Base-by-base conservation (phyloP, 805 yeast genomes). In the Zygotorulaspora florentina region DNA sequence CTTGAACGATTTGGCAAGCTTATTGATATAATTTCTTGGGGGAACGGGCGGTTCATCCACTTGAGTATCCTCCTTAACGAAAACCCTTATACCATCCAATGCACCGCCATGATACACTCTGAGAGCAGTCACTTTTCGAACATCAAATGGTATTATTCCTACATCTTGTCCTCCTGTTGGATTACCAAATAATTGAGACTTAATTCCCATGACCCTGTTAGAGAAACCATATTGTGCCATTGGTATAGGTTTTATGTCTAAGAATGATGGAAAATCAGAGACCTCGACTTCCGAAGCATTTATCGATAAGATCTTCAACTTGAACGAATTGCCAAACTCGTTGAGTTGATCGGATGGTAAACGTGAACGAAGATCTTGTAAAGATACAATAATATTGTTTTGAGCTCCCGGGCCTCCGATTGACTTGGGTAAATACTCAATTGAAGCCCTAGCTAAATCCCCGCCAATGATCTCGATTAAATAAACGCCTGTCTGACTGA, bases 61-160 rank as follows among this genome's bases (percentile, higher is more conserved):
- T 4, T 15, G 28, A 15, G 29, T 13, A 12, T 23, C 17, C 8
- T 41, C 45, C 35, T 50, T 47, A 23, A 69, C 70, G 53, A 62
- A 70, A 28, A 89, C 73, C 46, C 80, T 79, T 12, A 91, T 56
- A 4, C 98, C 98, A 65, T 90, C 96, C 16, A 93, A 65, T 0
- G 95, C 95, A 17, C 67, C 62, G 2, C 96, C 96, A 53, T 82
- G 79, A 52, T 79, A 83, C 0, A 89, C 75, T 46, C 87, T 73
- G 1, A 89, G 75, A 40, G 71, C 72, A n/a, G 59, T 63, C 2
- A 85, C 68, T 23, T 50, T 48, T 44, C 52, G 52, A 2, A 59
- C 46, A 47, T 60, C 60, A 12, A 64, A 48, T 3, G 62, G 56
- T 13, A 61, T 62, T 57, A 31, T 52, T 15, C 46, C 71, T 34